Evolutionary conservation across 179 eudicot genomes (phyloP), one percentile per base, ranked within the genome.

Genomic region (Amaranthus tricolor): DNA sequence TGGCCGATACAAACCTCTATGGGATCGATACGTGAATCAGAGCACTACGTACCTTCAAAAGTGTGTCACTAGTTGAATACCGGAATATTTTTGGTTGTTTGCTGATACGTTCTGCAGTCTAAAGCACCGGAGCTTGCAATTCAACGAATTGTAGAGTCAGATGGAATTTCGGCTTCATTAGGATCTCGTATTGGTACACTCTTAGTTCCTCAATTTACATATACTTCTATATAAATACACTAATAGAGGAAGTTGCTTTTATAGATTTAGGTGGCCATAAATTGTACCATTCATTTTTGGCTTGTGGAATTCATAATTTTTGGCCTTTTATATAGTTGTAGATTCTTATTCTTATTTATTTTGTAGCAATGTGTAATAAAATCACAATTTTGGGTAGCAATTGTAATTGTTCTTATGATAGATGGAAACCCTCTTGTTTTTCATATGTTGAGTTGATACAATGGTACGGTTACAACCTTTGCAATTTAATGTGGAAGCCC

Each of bases 21-120:
- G 97, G 97, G 83, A 85, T 76, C 85, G 84, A 65, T 88, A 90
- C 68, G 81, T 88, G 61, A 79, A 91, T 70, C 89, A 76, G 71
- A 84, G 59, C 60, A 90, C 88, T 82, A 83, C 84, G 50, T 79
- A 86, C 77, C 83, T 90, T 56, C 86, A 73, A 83, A 83, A 78
- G 44, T 91, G 97, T 85, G 71, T 81, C 74, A 85, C 86, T 59
- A 71, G 17, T 63, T 81, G 78, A 81, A 43, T 43, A 52, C 71
- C 45, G 57, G 11, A 17, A 66, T 63, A 66, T 31, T 31, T 31
- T 31, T 31, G 40, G 2, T 31, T 4, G 45, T 64, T 55, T 77
- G 44, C 73, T 66, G 68, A 60, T 62, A 40, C 62, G 17, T 45
- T 73, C 31, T 76, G 74, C 58, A 72, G 72, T 14, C 21, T 9